Percentiles rank a stretch among this genome's conserved stretches.
phyloP scores from a whole-genome alignment of 371 early-diverging fungal genomes.

The Mucor plumbeus region DNA sequence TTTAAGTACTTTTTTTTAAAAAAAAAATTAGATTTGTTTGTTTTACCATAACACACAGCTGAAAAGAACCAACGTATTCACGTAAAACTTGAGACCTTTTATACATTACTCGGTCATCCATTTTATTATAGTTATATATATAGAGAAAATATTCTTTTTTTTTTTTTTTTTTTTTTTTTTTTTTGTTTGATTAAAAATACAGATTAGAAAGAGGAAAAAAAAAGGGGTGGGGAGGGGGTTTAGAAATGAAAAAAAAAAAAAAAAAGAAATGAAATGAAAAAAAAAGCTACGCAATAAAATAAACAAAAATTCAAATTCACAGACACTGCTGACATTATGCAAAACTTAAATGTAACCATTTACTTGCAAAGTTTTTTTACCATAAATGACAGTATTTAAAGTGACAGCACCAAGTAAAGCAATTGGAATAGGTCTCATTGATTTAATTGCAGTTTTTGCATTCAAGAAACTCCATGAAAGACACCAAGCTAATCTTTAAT shows the following conservation, averaged over 20 bases:
- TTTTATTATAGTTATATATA: slow-evolving; percentile 7
- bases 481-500: slow-evolving; percentile 46
- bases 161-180: neutral
- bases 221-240: neutral
- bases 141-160: neutral
- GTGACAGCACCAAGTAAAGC: slow-evolving; percentile 37
- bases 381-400: slow-evolving; percentile 45
- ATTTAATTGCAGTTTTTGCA: slow-evolving; percentile 36
- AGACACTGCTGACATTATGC: slow-evolving; percentile 12
- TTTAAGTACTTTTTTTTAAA: neutral
- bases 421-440: slow-evolving; percentile 46
- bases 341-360: slow-evolving; percentile 45
- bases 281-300: slow-evolving; percentile 6
- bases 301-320: slow-evolving; percentile 13
- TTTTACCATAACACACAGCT: slow-evolving; percentile 36
- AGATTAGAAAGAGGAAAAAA: slow-evolving; percentile 11
- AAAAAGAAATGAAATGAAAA: slow-evolving; percentile 7
- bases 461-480: slow-evolving; percentile 54
- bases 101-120: slow-evolving; percentile 34
- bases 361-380: slow-evolving; percentile 49
- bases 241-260: slow-evolving; percentile 1
- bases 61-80: slow-evolving; percentile 36
- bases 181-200: slow-evolving; percentile 8
- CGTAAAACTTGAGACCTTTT: slow-evolving; percentile 35
- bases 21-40: too few relatives aligned